These are phyloP conservation scores for Cucurbitaria berberidis DNA, from an alignment of 2,329 filamentous ascomycete species.

Conservation along the genomic window DNA sequence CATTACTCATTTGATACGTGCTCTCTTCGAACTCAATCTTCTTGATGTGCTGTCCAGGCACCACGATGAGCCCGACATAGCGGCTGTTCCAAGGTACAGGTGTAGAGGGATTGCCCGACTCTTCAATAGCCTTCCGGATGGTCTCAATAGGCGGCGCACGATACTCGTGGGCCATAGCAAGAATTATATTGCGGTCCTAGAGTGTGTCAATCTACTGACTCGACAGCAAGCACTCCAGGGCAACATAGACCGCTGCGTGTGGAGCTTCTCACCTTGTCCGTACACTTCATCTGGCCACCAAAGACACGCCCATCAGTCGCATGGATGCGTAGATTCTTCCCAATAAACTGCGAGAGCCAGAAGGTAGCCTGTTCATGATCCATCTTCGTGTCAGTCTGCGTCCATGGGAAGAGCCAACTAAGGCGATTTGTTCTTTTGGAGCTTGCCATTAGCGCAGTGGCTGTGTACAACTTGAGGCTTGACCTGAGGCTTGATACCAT, in stretches of 20 bases:
- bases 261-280: slow-evolving; percentile 73
- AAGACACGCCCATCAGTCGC: slow-evolving; percentile 88
- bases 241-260: background rate
- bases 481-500: slow-evolving; percentile 9
- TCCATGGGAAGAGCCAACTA: slow-evolving; percentile 29
- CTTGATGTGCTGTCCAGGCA: slow-evolving; percentile 83
- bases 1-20: slow-evolving; percentile 27
- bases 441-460: slow-evolving; percentile 18
- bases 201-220: background rate
- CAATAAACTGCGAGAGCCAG: slow-evolving; percentile 71
- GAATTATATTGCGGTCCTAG: slow-evolving; percentile 86
- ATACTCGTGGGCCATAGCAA: slow-evolving; percentile 88
- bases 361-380: slow-evolving; percentile 60
- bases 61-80: slow-evolving; percentile 86
- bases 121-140: slow-evolving; percentile 45
- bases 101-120: slow-evolving; percentile 53
- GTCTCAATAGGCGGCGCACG: slow-evolving; percentile 66
- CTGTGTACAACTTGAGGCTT: slow-evolving; percentile 14
- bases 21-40: slow-evolving; percentile 86
- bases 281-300: slow-evolving; percentile 90
- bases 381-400: slow-evolving; percentile 44
- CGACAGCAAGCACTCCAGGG: background rate
- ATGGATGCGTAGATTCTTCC: slow-evolving; percentile 78
- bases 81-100: slow-evolving; percentile 78
- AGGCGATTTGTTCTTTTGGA: slow-evolving; percentile 16